Evolutionary conservation across 179 eudicot species (phyloP).

Genomic region (Corrigiola litoralis): DNA sequence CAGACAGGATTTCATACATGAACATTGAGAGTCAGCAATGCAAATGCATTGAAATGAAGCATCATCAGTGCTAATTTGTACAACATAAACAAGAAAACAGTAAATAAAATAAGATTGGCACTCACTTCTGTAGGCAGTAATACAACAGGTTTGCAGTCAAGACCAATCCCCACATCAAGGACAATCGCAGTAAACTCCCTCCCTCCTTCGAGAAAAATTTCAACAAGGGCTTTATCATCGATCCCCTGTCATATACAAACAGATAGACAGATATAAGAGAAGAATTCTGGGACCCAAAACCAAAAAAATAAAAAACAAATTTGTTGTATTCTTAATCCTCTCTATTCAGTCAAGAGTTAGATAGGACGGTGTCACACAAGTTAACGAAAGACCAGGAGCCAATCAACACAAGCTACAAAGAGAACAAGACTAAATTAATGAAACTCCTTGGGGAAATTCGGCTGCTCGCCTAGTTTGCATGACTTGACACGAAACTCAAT

Average conservation of each 20-base stretch:
- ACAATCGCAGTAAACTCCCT: constrained; percentile 84
- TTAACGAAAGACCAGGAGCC: background rate
- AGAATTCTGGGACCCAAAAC: too few relatives aligned
- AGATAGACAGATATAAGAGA: too few relatives aligned
- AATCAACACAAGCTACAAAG: background rate
- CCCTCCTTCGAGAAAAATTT: constrained; percentile 83
- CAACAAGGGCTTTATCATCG: constrained; percentile 76
- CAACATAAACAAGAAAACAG: background rate
- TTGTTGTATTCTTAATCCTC: too few relatives aligned
- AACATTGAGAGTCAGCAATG: background rate
- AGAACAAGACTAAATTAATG: background rate
- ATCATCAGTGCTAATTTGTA: background rate
- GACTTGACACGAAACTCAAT: background rate
- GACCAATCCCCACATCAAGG: constrained; percentile 77
- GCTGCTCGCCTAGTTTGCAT: background rate
- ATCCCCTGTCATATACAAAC: constrained; percentile 50
- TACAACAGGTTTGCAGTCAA: constrained; percentile 55
- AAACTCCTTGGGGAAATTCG: background rate
- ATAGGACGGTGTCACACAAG: background rate
- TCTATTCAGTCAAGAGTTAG: too few relatives aligned
- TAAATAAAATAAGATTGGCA: background rate
- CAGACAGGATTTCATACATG: background rate
- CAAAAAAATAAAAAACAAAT: too few relatives aligned
- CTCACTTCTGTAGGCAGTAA: constrained; percentile 82
- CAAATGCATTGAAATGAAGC: background rate